A percentile compares a stretch with the other conserved stretches of the same genome.
These are phyloP conservation scores for Raddia distichophylla DNA, from an alignment of 176 grass and related monocot genomes.

Conservation along the genomic window DNA sequence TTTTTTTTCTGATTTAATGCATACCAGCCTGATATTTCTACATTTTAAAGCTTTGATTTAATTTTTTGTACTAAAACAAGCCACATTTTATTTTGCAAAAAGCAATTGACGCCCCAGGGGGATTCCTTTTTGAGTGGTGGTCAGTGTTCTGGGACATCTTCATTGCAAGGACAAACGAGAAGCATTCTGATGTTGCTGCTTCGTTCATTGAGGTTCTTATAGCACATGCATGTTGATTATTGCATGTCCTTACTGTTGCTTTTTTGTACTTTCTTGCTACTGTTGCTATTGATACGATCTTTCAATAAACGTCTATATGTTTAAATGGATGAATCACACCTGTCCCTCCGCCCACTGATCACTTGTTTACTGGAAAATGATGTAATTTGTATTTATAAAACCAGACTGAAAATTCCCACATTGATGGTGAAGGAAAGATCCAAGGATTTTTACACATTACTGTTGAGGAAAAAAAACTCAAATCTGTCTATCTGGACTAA, in stretches of 20 bases:
- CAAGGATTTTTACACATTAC: neutral
- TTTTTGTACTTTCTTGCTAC: neutral
- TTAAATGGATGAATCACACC: neutral
- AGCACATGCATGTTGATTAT: slow-evolving; percentile 29
- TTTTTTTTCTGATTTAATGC: slow-evolving; percentile 6
- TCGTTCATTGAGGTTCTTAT: slow-evolving; percentile 65
- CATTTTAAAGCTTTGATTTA: slow-evolving; percentile 18
- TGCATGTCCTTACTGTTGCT: slow-evolving; percentile 14
- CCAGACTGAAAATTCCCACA: neutral
- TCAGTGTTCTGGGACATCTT: slow-evolving; percentile 89
- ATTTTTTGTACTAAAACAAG: slow-evolving; percentile 1
- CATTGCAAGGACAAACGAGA: slow-evolving; percentile 76
- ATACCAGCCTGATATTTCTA: slow-evolving; percentile 16
- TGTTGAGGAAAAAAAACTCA: neutral
- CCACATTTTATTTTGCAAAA: slow-evolving; percentile 15
- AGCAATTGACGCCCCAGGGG: slow-evolving; percentile 75
- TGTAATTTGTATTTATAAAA: slow-evolving; percentile 8
- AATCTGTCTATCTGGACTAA: slow-evolving; percentile 21
- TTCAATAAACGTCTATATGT: neutral
- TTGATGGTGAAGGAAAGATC: neutral
- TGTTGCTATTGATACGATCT: neutral
- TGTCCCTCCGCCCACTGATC: neutral
- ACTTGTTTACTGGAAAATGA: neutral
- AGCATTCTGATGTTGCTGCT: slow-evolving; percentile 69
- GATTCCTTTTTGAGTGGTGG: slow-evolving; percentile 84